phyloP scores from a whole-genome alignment of 352 stramenopile genomes.

The Globisporangium nodosum region DNA sequence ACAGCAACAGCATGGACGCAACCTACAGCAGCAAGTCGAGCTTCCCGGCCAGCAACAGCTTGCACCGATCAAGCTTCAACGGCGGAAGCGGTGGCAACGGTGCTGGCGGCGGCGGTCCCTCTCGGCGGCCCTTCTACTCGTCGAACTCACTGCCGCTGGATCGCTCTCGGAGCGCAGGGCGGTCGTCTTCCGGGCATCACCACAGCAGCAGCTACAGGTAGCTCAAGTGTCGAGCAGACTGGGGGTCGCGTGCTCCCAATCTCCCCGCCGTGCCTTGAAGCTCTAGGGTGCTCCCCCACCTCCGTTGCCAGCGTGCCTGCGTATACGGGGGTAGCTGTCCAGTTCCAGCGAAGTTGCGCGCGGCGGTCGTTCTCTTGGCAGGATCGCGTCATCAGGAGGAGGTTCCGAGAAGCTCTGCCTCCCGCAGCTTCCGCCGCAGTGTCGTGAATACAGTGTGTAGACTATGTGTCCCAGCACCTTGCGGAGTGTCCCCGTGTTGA shows the following conservation, averaged over 20 bases:
- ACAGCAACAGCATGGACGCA: constrained; percentile 62
- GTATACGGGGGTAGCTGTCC: not conserved
- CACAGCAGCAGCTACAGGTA: constrained; percentile 19
- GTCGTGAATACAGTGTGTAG: too few species aligned
- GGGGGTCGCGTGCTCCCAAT: too few species aligned
- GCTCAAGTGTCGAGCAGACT: not conserved
- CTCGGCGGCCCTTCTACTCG: constrained; percentile 36
- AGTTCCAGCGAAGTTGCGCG: not conserved
- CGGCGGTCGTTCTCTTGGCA: not conserved
- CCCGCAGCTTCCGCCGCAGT: too few species aligned
- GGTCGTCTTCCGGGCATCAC: constrained; percentile 26
- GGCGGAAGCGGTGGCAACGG: constrained; percentile 2
- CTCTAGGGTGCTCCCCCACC: not conserved
- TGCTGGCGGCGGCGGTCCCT: constrained; percentile 8
- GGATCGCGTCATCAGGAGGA: too few species aligned
- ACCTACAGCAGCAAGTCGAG: constrained; percentile 31
- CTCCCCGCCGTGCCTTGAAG: not conserved
- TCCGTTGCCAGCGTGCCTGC: not conserved
- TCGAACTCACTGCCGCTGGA: constrained; percentile 47
- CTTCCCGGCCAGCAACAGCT: constrained; percentile 26
- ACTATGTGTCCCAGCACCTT: too few species aligned
- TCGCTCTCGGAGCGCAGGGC: constrained; percentile 41
- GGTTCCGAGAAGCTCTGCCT: too few species aligned
- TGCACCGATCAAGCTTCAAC: constrained; percentile 11
- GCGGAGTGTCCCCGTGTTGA: too few species aligned